Percentiles rank a stretch among this genome's conserved stretches.
Evolutionary conservation across 345 rosid genomes (phyloP).

Genomic region (Erodium maritimum): DNA sequence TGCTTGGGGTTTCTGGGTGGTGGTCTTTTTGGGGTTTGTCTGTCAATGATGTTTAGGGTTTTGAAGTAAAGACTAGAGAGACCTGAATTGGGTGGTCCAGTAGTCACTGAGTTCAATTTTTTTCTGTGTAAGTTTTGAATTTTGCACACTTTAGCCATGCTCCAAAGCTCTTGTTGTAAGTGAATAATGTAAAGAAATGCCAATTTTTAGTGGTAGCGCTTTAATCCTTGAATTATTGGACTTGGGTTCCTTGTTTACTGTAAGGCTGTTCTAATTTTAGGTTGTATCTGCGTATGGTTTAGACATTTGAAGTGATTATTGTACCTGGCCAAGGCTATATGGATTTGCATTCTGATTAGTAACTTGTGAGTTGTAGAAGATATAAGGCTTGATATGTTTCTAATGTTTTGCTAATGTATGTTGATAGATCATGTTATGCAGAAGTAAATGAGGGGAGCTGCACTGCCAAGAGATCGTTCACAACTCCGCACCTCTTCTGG

Average conservation of each 20-base stretch:
- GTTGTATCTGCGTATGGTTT: too few species aligned
- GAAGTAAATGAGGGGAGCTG: slow-evolving; percentile 27
- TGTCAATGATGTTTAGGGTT: background rate
- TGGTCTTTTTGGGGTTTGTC: background rate
- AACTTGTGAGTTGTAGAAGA: background rate
- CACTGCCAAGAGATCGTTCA: slow-evolving; percentile 28
- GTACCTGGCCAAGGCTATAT: too few species aligned
- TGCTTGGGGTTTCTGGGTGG: background rate
- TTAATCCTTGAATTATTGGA: too few species aligned
- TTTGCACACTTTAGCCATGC: background rate
- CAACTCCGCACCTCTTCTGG: slow-evolving; percentile 25
- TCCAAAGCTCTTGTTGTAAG: too few species aligned
- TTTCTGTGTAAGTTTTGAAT: background rate
- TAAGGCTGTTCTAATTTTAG: too few species aligned
- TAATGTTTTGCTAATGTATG: too few species aligned
- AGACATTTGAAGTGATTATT: too few species aligned
- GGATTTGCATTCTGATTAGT: too few species aligned
- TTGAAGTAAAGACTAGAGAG: background rate
- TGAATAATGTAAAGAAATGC: background rate
- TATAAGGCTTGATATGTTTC: too few species aligned
- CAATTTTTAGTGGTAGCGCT: background rate
- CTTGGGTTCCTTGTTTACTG: too few species aligned
- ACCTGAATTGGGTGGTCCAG: background rate
- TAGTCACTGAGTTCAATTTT: background rate
- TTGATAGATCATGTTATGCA: slow-evolving; percentile 3